Evolutionary conservation across 2,329 filamentous ascomycete genomes (phyloP).

Genomic region (Madurella fahalii): DNA sequence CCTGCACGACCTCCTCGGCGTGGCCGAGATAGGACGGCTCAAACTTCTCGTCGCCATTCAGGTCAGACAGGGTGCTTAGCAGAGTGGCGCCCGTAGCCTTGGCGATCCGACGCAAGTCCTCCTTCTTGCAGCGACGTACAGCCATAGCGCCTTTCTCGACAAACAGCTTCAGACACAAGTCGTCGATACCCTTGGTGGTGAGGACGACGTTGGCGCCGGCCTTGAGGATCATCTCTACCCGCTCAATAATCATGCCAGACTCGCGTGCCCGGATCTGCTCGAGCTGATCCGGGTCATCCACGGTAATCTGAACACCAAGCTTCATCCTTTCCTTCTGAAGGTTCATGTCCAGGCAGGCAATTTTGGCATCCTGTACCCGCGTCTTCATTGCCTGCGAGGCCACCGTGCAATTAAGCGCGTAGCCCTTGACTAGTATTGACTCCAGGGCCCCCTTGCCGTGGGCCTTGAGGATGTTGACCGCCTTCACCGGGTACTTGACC

Average conservation of each 20-base stretch:
- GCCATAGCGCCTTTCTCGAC: slow-evolving; percentile 94
- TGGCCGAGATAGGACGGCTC: slow-evolving; percentile 84
- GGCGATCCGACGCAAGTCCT: slow-evolving; percentile 91
- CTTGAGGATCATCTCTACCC: slow-evolving; percentile 96
- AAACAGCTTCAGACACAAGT: slow-evolving; percentile 90
- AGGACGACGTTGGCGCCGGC: slow-evolving; percentile 93
- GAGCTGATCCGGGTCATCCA: slow-evolving; percentile 93
- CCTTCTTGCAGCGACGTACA: slow-evolving; percentile 95
- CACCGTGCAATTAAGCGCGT: slow-evolving; percentile 97
- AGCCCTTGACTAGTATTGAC: slow-evolving; percentile 89
- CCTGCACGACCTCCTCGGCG: slow-evolving; percentile 95
- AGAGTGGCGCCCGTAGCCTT: slow-evolving; percentile 93
- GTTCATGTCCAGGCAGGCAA: slow-evolving; percentile 96
- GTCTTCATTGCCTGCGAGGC: slow-evolving; percentile 98
- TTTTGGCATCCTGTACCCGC: slow-evolving; percentile 87
- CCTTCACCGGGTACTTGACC: slow-evolving; percentile 96
- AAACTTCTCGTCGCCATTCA: slow-evolving; percentile 97
- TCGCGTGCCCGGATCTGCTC: slow-evolving; percentile 96
- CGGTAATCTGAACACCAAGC: slow-evolving; percentile 94
- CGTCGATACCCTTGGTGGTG: slow-evolving; percentile 98
- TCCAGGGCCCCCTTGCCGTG: slow-evolving; percentile 90
- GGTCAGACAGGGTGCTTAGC: slow-evolving; percentile 86
- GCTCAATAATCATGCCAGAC: slow-evolving; percentile 86
- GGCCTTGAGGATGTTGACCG: slow-evolving; percentile 97
- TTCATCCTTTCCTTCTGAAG: slow-evolving; percentile 99